Percentiles rank a stretch among this genome's conserved stretches.
phyloP scores from a whole-genome alignment of 2,329 filamentous ascomycete species.

The Hypoxylon sp. region DNA sequence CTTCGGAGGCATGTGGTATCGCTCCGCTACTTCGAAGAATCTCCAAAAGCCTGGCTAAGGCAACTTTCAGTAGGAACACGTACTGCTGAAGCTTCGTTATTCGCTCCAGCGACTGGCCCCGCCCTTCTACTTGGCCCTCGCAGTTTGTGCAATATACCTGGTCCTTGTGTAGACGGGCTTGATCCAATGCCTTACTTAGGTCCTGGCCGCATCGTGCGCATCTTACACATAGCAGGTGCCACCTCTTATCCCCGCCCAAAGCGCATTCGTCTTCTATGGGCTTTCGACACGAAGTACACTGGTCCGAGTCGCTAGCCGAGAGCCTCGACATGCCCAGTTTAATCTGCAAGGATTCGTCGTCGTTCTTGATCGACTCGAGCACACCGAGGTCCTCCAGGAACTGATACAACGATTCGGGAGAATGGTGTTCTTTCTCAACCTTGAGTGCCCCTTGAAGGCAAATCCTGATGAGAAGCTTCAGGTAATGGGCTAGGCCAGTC shows the following conservation, averaged over 20 bases:
- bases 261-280: conserved; percentile 96
- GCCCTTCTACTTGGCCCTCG: conserved; percentile 66
- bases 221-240: conserved; percentile 85
- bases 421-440: conserved; percentile 84
- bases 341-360: conserved; percentile 76
- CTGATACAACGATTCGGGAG: conserved; percentile 78
- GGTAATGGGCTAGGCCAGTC: conserved; percentile 94
- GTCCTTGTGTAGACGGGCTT: conserved; percentile 78
- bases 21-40: conserved; percentile 87
- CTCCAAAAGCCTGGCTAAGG: conserved; percentile 87
- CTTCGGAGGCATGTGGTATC: conserved; percentile 79
- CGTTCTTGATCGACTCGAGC: conserved; percentile 80
- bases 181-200: conserved; percentile 73
- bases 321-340: conserved; percentile 74
- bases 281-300: conserved; percentile 82
- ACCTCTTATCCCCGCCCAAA: conserved; percentile 78
- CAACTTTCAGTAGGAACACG: conserved; percentile 90
- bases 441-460: conserved; percentile 93
- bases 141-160: conserved; percentile 79
- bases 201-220: conserved; percentile 76
- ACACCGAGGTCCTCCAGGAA: conserved; percentile 88
- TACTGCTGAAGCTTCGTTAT: conserved; percentile 94
- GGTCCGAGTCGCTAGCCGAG: conserved; percentile 82
- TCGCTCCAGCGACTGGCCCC: conserved; percentile 69
- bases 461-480: conserved; percentile 96